A percentile compares a stretch with the other conserved stretches of the same genome.
Evolutionary conservation across 441 rosid species (phyloP).

Genomic region (Aleurites moluccanus): DNA sequence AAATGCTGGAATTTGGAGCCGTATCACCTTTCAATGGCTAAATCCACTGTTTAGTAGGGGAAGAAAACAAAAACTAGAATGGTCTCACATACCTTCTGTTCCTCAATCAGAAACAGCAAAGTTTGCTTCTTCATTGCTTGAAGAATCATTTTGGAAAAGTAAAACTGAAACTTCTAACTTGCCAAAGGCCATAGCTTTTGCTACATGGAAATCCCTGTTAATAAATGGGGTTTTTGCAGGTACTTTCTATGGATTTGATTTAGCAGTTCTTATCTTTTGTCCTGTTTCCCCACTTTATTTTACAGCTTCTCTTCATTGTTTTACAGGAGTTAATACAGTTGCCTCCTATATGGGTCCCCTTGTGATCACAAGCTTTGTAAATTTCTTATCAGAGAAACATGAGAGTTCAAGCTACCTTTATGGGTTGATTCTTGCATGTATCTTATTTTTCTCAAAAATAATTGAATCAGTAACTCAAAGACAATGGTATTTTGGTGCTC

Average conservation of each 20-base stretch:
- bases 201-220: conserved; percentile 48
- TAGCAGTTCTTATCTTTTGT: not conserved
- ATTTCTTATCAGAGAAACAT: conserved; percentile 44
- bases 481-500: conserved; percentile 78
- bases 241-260: conserved; percentile 17
- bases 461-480: conserved; percentile 61
- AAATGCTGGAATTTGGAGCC: conserved; percentile 56
- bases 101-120: conserved; percentile 60
- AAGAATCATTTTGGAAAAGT: conserved; percentile 44
- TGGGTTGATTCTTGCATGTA: conserved; percentile 51
- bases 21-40: conserved; percentile 56
- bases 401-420: conserved; percentile 37
- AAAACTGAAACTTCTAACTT: conserved; percentile 35
- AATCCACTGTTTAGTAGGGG: conserved; percentile 54
- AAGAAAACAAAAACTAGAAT: conserved; percentile 40
- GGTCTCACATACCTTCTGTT: conserved; percentile 45
- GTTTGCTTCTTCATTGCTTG: conserved; percentile 45
- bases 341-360: conserved; percentile 70
- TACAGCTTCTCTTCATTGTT: not conserved
- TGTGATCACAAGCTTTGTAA: conserved; percentile 59
- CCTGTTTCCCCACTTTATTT: not conserved
- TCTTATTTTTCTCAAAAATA: conserved; percentile 63
- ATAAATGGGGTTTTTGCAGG: conserved; percentile 61
- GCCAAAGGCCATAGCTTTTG: conserved; percentile 39
- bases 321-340: conserved; percentile 54